Conservation (phyloP, 768 basidiomycete genomes). For the Lactarius quietus region DNA sequence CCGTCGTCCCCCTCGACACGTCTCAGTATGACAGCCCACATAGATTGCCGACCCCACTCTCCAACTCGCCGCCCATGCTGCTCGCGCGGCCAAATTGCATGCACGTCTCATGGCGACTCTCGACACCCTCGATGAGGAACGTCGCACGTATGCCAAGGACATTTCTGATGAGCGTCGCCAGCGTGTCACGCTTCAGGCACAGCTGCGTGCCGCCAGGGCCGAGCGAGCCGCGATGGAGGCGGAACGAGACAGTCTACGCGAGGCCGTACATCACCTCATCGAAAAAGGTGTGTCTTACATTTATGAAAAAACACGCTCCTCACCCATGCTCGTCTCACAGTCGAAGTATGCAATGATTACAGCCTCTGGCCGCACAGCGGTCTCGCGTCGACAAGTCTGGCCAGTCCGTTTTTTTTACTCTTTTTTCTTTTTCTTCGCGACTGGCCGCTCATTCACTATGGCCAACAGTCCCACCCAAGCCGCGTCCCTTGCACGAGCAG, state of each 20-base stretch:
- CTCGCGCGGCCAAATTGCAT: conserved; percentile 43
- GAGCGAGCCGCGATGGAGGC: conserved; percentile 38
- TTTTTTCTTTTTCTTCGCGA: neutral
- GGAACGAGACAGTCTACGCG: conserved; percentile 52
- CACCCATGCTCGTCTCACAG: conserved; percentile 11
- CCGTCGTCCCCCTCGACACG: conserved; percentile 5
- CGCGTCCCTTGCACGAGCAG: conserved; percentile 1
- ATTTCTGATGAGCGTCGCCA: conserved; percentile 35
- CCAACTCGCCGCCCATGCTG: conserved; percentile 36
- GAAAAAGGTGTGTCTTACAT: conserved; percentile 49
- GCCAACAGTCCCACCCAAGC: conserved; percentile 8
- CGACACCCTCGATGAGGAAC: conserved; percentile 47
- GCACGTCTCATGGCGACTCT: conserved; percentile 47
- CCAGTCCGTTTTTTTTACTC: conserved; percentile 1
- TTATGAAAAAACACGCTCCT: neutral
- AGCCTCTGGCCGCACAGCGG: conserved; percentile 25
- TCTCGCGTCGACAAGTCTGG: conserved; percentile 10
- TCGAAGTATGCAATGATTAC: conserved; percentile 26
- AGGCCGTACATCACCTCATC: conserved; percentile 50
- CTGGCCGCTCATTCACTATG: neutral
- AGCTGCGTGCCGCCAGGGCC: conserved; percentile 31
- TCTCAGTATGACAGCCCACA: conserved; percentile 20
- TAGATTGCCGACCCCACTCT: conserved; percentile 32
- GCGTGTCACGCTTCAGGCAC: conserved; percentile 36
- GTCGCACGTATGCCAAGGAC: conserved; percentile 40